phyloP scores from a whole-genome alignment of 2,329 filamentous ascomycete species.

The Neofusicoccum umdonicola region DNA sequence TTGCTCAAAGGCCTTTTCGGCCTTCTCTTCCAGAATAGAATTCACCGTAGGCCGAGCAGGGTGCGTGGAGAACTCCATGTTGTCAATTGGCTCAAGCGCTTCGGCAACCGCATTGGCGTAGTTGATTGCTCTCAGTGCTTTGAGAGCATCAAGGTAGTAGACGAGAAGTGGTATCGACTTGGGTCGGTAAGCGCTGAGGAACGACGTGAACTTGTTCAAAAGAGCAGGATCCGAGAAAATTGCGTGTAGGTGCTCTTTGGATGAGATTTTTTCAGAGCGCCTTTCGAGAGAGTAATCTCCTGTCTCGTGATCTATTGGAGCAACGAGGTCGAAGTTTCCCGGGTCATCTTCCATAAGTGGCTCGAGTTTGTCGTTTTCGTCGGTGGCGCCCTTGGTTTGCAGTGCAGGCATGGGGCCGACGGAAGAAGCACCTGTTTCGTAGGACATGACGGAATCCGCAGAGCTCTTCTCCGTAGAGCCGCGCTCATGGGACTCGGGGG shows the following conservation, averaged over 20 bases:
- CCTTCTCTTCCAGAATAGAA: constrained; percentile 59
- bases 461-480: constrained; percentile 27
- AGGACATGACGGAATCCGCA: constrained; percentile 35
- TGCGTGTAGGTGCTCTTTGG: constrained; percentile 60
- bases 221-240: constrained; percentile 65
- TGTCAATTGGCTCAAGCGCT: constrained; percentile 56
- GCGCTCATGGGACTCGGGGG: constrained; percentile 22
- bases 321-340: constrained; percentile 54
- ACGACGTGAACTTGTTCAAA: constrained; percentile 65
- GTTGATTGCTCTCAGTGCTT: constrained; percentile 67
- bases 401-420: constrained; percentile 38
- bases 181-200: constrained; percentile 59
- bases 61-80: constrained; percentile 55
- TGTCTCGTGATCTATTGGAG: constrained; percentile 33
- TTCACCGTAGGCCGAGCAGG: constrained; percentile 56
- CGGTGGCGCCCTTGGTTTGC: constrained; percentile 42
- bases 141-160: constrained; percentile 70
- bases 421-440: constrained; percentile 34
- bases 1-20: constrained; percentile 62
- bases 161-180: constrained; percentile 64
- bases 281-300: constrained; percentile 58
- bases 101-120: constrained; percentile 69
- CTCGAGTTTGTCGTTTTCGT: constrained; percentile 45
- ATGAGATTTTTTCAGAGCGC: constrained; percentile 66
- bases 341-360: constrained; percentile 54